phyloP scores from a whole-genome alignment of 331 rosid genomes.

The Cydonia oblonga region DNA sequence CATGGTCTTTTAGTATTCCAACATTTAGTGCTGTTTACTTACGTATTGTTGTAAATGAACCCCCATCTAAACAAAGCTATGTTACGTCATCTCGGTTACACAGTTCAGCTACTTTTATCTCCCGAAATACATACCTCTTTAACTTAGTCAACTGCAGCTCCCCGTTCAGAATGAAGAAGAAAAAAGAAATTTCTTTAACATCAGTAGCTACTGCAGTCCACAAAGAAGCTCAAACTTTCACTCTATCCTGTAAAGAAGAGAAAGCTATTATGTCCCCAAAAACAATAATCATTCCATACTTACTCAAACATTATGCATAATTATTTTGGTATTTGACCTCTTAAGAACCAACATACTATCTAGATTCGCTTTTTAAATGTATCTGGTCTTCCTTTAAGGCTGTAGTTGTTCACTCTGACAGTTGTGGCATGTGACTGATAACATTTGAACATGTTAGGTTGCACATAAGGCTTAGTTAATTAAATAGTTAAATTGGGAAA shows the following conservation, averaged over 20 bases:
- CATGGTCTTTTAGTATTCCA: neutral
- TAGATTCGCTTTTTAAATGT: neutral
- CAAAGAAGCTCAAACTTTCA: neutral
- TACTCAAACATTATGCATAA: neutral
- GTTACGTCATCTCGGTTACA: neutral
- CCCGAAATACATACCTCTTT: neutral
- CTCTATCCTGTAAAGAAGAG: neutral
- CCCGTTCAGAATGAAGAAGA: neutral
- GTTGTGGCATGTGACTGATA: neutral
- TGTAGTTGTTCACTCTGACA: neutral
- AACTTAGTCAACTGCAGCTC: neutral
- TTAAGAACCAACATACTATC: neutral
- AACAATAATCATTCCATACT: neutral
- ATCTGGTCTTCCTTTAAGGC: neutral
- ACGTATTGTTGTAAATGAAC: neutral
- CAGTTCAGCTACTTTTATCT: neutral
- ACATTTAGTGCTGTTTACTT: neutral
- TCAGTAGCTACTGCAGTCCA: neutral
- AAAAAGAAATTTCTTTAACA: neutral
- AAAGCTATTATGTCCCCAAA: neutral
- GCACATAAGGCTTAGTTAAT: neutral
- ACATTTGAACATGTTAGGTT: neutral
- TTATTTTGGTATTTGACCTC: neutral
- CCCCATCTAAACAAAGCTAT: neutral
- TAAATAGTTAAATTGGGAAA: neutral